Base-by-base conservation (phyloP, 345 rosid genomes). In the Eucalyptus fibrosa region DNA sequence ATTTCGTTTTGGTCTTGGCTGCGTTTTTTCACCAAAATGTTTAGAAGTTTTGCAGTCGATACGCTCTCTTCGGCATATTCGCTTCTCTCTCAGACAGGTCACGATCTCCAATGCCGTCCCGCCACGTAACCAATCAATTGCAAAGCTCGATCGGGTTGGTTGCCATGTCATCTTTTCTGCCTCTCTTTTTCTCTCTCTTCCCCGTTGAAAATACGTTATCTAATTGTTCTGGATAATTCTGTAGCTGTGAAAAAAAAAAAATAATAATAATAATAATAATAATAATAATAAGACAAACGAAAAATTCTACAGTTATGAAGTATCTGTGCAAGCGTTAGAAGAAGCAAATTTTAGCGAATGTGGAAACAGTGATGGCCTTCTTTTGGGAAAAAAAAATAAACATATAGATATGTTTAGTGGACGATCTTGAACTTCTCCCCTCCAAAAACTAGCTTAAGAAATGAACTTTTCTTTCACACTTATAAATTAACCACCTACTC, bases 401-500 rank as follows among this genome's bases (percentile, higher is more conserved):
- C 2, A 53, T 53, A 53, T 53, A 18, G 4, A 53, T 53, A 53
- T 18, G 9, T 53, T 51, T 51, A 51, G 7, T 3, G 23, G 23
- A 7, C 0, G 23, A 3, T 53, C 1, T 53, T 18, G 9, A 19
- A 2, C 3, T 53, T 19, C 10, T 3, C 4, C 4, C 24, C 10
- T 53, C 10, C 10, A 53, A 19, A 53, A 53, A 53, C 2, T 53
- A 18, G 10, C 5, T 8, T 10, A 7, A 53, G 0, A 53, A 21
- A 19, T 53, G 56, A 53, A 21, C 10, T 18, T 53, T 53, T 3
- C 10, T 0, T 53, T 19, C 5, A 53, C 11, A 3, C 5, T 19
- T 19, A 1, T 19, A 53, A 19, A 53, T 53, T 18, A 3, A 53
- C 5, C 24, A 53, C 10, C 24, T 53, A 19, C 24, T 53, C 10